A percentile compares a stretch with the other conserved stretches of the same genome.
phyloP scores from a whole-genome alignment of 208 protist species.

The Crithidia brevicula region DNA sequence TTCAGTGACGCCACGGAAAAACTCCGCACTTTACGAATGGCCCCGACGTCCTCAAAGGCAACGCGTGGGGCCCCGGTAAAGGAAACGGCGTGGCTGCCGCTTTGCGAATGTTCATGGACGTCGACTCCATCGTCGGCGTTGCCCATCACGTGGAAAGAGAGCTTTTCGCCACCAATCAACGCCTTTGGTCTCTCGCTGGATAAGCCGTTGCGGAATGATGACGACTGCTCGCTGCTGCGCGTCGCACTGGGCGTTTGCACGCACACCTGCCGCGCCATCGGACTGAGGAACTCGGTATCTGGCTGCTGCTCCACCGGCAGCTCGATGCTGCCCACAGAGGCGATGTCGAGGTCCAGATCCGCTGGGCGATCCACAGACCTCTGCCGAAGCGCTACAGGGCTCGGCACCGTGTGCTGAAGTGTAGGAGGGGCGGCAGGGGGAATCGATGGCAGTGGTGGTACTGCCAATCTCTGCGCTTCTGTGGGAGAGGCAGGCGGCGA shows the following conservation, averaged over 20 bases:
- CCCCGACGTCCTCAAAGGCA: not conserved
- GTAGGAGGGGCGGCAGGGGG: not conserved
- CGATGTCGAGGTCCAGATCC: not conserved
- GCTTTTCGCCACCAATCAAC: not conserved
- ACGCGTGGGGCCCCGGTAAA: not conserved
- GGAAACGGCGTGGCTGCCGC: not conserved
- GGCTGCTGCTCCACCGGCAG: constrained; percentile 18
- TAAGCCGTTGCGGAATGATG: not conserved
- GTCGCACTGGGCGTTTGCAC: not conserved
- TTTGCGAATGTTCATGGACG: not conserved
- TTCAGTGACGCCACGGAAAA: not conserved
- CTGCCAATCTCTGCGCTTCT: no score
- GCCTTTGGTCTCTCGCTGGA: not conserved
- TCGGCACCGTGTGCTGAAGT: not conserved
- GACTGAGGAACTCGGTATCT: constrained; percentile 9
- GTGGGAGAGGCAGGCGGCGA: no score
- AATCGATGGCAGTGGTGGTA: not conserved
- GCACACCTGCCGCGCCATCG: not conserved
- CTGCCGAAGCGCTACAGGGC: not conserved
- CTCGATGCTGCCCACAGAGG: constrained; percentile 20
- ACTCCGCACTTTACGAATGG: not conserved
- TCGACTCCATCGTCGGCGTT: not conserved
- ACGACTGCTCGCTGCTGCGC: not conserved
- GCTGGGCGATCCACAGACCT: not conserved
- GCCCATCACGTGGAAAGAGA: not conserved